Evolutionary conservation across 805 yeast species (phyloP), one percentile per base, ranked within the genome.

Genomic region (Candida jianshihensis): DNA sequence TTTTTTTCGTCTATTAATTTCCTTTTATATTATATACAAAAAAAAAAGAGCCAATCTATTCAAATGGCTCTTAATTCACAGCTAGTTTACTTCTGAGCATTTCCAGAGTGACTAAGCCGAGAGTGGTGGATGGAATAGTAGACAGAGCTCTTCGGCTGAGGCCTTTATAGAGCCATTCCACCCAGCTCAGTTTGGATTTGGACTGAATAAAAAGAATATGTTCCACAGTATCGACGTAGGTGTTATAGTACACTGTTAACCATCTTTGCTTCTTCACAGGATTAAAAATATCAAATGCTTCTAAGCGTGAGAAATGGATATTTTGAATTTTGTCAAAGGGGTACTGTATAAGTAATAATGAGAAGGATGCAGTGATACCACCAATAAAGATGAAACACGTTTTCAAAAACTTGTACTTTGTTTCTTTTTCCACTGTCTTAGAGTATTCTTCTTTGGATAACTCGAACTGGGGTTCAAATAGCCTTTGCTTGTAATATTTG

Each of bases 41-140:
- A n/a, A n/a, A n/a, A n/a, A n/a, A n/a, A n/a, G n/a, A n/a, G n/a
- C n/a, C n/a, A n/a, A n/a, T n/a, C n/a, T n/a, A n/a, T n/a, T 30
- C 25, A 30, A 30, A 30, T 14, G 36, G 30, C 14, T 36, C 46
- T 21, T 47, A 43, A 34, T 44, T 49, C 20, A 40, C 46, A 13
- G 58, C 60, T 14, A 63, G 38, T 28, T 51, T 59, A 11, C 50
- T 65, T 54, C 97, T 67, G 70, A 85, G 70, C 16, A 85, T 79
- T 57, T 90, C 97, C 57, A 90, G 76, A 13, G 86, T 86, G 33
- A 90, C 62, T 26, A 90, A 64, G 0, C 96, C 96, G 29, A 87
- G 73, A 29, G 94, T 82, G 1, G 96, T 85, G 2, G 95, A 86
- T 1, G 97, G 97, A 30, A 89, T 74, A 2, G 84, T 76, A 1